These are phyloP conservation scores for Pontederia paniculata DNA, from an alignment of 176 grass and related monocot genomes.

Conservation along the genomic window DNA sequence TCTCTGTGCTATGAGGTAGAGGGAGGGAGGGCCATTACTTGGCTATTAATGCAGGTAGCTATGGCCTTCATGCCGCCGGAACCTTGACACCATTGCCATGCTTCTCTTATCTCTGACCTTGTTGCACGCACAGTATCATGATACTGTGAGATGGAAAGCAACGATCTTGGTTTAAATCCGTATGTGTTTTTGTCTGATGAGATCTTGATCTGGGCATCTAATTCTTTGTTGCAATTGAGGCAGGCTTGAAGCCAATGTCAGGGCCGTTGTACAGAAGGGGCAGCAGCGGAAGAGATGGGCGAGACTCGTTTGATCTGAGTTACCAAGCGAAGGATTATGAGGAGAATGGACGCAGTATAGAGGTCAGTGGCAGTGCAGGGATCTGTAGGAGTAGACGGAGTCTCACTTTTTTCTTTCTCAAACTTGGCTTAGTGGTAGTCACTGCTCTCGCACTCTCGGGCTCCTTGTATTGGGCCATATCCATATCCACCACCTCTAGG, in stretches of 20 bases:
- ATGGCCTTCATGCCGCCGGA: not conserved
- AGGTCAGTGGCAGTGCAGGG: not conserved
- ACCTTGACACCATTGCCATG: not conserved
- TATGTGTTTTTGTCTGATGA: slow-evolving; percentile 4
- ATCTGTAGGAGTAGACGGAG: slow-evolving; percentile 28
- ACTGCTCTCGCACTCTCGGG: slow-evolving; percentile 28
- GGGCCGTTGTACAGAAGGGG: slow-evolving; percentile 45
- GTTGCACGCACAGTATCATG: not conserved
- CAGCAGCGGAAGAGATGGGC: slow-evolving; percentile 1
- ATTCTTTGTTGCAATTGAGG: not conserved
- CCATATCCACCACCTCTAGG: slow-evolving; percentile 41
- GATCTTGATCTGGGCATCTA: slow-evolving; percentile 10
- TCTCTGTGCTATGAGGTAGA: slow-evolving; percentile 1
- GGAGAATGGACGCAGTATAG: slow-evolving; percentile 52
- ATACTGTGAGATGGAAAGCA: not conserved
- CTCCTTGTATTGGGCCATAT: slow-evolving; percentile 60
- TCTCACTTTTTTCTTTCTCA: slow-evolving; percentile 34
- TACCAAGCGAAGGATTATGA: slow-evolving; percentile 43
- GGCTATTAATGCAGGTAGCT: slow-evolving; percentile 3
- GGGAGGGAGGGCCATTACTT: slow-evolving; percentile 7
- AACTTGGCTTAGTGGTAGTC: slow-evolving; percentile 44
- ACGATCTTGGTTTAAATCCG: slow-evolving; percentile 3
- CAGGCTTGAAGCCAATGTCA: slow-evolving; percentile 36
- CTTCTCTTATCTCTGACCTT: not conserved
- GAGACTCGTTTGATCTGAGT: slow-evolving; percentile 23